Conservation (phyloP, 1,139 yeast genomes). For the Pichia norvegensis region DNA sequence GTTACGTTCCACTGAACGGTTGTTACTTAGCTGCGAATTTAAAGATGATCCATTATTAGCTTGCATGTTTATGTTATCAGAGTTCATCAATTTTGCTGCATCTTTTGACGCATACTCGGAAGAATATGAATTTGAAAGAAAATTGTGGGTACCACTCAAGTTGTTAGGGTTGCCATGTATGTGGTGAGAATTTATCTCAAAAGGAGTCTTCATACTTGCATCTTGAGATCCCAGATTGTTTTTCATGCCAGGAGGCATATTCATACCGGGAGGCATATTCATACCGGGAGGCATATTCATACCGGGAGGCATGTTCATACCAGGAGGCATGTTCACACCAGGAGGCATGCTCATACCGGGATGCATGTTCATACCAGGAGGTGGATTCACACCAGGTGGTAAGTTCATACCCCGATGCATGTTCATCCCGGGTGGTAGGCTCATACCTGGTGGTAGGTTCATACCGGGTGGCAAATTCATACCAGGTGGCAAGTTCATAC, state of each 20-base stretch:
- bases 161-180: background rate
- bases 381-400: background rate
- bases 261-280: background rate
- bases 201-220: background rate
- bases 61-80: background rate
- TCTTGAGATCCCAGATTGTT: background rate
- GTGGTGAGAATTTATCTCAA: background rate
- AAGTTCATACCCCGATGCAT: background rate
- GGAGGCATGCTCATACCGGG: background rate
- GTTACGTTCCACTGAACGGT: too few relatives aligned
- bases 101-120: background rate
- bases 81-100: too few relatives aligned
- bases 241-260: slow-evolving; percentile 1
- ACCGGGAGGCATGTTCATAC: background rate
- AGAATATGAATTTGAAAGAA: background rate
- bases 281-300: background rate
- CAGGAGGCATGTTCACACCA: background rate
- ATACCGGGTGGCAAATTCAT: background rate
- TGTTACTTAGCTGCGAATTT: too few relatives aligned
- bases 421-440: background rate
- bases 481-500: background rate
- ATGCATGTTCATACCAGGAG: background rate
- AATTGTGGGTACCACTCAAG: too few relatives aligned
- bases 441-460: background rate
- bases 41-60: background rate